These are phyloP conservation scores for Amniculicola lignicola DNA, from an alignment of 495 filamentous ascomycete species.

Conservation along the genomic window DNA sequence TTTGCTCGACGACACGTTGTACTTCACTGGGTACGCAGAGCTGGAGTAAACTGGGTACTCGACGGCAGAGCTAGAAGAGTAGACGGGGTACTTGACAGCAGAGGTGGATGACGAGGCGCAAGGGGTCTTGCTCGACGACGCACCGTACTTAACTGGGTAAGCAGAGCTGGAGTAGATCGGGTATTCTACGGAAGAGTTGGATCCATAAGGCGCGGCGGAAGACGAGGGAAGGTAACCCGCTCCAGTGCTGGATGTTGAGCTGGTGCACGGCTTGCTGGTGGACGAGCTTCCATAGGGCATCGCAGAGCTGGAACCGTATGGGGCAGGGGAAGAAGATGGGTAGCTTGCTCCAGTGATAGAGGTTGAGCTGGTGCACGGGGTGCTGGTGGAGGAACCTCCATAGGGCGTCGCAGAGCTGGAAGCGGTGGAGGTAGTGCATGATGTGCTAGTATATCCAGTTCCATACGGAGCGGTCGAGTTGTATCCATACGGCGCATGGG, in stretches of 20 bases:
- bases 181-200: not conserved
- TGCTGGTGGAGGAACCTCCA: not conserved
- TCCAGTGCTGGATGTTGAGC: not conserved
- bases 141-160: not conserved
- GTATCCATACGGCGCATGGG: too few species aligned
- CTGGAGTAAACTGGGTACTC: not conserved
- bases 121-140: not conserved
- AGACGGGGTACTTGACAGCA: not conserved
- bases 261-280: not conserved
- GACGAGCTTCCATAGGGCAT: slow-evolving; percentile 1
- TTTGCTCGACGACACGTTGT: not conserved
- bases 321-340: not conserved
- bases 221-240: not conserved
- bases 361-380: not conserved
- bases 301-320: not conserved
- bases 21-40: not conserved
- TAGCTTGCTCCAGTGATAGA: too few species aligned
- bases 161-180: not conserved
- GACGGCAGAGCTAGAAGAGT: not conserved
- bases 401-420: not conserved
- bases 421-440: not conserved
- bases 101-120: not conserved
- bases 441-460: not conserved
- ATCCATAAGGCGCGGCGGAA: not conserved
- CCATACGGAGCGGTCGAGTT: not conserved